Conservation (phyloP, 140 eudicot genomes). For the Flaveria floridana region DNA sequence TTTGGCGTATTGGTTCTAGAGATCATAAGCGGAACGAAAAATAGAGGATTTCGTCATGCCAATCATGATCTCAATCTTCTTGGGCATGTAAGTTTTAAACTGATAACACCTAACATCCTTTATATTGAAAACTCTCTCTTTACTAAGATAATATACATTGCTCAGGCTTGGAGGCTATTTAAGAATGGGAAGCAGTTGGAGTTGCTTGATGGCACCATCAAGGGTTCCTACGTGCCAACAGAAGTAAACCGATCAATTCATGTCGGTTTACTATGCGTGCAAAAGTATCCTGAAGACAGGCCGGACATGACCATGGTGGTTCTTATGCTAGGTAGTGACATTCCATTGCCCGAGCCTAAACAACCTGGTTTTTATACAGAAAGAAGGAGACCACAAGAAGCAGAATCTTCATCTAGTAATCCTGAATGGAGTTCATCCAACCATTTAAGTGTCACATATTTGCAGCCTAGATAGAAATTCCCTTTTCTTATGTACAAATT, state of each 20-base stretch:
- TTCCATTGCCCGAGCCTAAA: conserved; percentile 38
- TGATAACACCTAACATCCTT: not conserved
- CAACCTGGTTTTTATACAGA: conserved; percentile 48
- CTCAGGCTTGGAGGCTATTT: conserved; percentile 38
- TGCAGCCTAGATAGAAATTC: conserved; percentile 36
- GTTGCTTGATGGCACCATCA: conserved; percentile 29
- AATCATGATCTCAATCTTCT: conserved; percentile 49
- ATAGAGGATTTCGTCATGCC: conserved; percentile 40
- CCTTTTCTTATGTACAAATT: not conserved
- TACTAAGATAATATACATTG: not conserved
- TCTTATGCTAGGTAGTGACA: conserved; percentile 41
- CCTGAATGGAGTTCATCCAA: conserved; percentile 41
- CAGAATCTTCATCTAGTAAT: conserved; percentile 34
- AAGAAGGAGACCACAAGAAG: conserved; percentile 37
- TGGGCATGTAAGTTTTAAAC: conserved; percentile 47
- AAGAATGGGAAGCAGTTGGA: conserved; percentile 35
- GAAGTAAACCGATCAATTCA: conserved; percentile 38
- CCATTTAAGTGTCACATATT: conserved; percentile 33
- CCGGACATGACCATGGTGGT: conserved; percentile 41
- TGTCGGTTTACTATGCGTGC: conserved; percentile 41
- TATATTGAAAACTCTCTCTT: not conserved
- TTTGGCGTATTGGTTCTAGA: conserved; percentile 50
- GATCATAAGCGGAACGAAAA: conserved; percentile 48
- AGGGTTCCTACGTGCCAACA: conserved; percentile 18
- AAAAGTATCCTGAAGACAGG: conserved; percentile 45